phyloP scores from a whole-genome alignment of 306 rosid species.

The Lagenaria siceraria region DNA sequence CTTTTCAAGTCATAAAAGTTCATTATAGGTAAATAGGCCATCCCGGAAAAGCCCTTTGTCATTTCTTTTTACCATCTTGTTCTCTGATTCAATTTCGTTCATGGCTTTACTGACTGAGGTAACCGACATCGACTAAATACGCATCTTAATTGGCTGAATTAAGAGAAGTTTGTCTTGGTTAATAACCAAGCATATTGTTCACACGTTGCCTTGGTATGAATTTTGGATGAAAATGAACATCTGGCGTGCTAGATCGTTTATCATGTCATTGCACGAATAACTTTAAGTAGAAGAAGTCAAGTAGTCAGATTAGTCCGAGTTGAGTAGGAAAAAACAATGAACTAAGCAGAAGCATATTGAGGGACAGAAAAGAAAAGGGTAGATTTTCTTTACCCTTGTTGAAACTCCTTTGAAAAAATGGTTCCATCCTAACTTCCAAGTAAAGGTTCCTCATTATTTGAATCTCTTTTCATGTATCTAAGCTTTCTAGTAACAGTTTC shows the following conservation, averaged over 20 bases:
- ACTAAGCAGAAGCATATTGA: background rate
- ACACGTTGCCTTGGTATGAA: background rate
- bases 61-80: background rate
- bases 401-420: too few species aligned
- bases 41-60: background rate
- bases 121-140: background rate
- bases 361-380: background rate
- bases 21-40: slow-evolving; percentile 4
- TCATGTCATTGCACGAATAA: background rate
- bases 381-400: too few species aligned
- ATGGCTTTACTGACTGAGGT: background rate
- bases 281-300: background rate
- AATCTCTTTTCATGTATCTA: background rate
- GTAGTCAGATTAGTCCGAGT: background rate
- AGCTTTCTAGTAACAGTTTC: background rate
- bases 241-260: background rate
- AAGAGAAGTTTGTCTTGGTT: background rate
- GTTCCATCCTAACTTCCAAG: background rate
- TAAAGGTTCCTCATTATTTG: background rate
- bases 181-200: background rate
- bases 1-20: background rate
- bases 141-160: background rate
- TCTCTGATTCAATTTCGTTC: background rate
- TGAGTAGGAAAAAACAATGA: background rate
- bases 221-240: background rate